phyloP scores from a whole-genome alignment of 2,329 filamentous ascomycete species.

The Talaromyces sp. region DNA sequence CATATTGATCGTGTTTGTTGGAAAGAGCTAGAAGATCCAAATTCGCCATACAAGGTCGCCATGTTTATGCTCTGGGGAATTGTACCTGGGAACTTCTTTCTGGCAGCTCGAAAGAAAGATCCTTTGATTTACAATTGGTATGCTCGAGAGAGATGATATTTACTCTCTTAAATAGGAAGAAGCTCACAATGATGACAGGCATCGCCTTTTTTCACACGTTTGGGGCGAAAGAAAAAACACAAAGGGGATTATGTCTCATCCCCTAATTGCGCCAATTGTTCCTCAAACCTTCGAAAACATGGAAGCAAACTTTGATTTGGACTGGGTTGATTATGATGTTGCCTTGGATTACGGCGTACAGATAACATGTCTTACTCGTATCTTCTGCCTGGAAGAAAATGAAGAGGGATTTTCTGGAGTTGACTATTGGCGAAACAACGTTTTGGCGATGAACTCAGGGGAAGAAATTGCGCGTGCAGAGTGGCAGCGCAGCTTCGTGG shows the following conservation, averaged over 20 bases:
- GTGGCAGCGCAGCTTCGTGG: not conserved
- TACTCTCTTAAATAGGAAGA: not conserved
- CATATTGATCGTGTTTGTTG: slow-evolving; percentile 40
- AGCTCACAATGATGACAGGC: not conserved
- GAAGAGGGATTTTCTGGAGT: slow-evolving; percentile 6
- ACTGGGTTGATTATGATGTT: slow-evolving; percentile 4
- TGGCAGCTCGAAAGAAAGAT: slow-evolving; percentile 8
- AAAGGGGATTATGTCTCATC: not conserved
- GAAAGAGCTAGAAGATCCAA: slow-evolving; percentile 31
- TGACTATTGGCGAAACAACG: slow-evolving; percentile 6
- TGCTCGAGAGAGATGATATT: not conserved
- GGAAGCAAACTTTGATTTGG: slow-evolving; percentile 6
- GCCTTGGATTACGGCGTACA: slow-evolving; percentile 5
- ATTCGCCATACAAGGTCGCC: slow-evolving; percentile 27
- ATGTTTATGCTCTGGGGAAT: not conserved
- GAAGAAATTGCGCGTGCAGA: slow-evolving; percentile 1
- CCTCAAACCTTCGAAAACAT: slow-evolving; percentile 13
- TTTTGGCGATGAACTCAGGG: not conserved
- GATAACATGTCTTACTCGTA: not conserved
- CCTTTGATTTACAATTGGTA: slow-evolving; percentile 9
- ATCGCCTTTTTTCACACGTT: slow-evolving; percentile 5
- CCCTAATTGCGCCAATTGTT: slow-evolving; percentile 6
- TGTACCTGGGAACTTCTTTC: slow-evolving; percentile 1
- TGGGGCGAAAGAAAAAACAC: slow-evolving; percentile 5
- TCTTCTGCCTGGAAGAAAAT: slow-evolving; percentile 9